Base-by-base conservation (phyloP, 768 basidiomycete genomes). In the Russula griseocarnosa region DNA sequence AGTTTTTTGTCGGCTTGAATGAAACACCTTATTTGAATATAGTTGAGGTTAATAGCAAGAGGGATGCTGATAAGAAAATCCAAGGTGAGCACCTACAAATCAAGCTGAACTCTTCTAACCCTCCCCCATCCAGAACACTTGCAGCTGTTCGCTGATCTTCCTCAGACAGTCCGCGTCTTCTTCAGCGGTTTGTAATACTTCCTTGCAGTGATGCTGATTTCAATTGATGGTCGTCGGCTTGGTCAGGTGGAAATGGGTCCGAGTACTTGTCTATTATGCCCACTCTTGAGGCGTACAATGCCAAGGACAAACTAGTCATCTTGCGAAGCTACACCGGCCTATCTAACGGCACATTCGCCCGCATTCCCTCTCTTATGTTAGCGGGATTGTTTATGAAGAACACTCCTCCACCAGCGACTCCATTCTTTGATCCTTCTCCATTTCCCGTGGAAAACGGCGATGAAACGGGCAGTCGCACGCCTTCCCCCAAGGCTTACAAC, bases 261-360 rank as follows among this genome's bases (percentile, higher is more conserved):
- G 67, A 68, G 40, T 89, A 87, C 71, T 72, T 78, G 59, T 76
- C 83, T n/a, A 82, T 82, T 6, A 81, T 90, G 60, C 77, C 77
- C 57, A 70, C 78, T 18, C 74, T 92, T 56, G 82, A 86, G 40
- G 79, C 77, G 61, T 86, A 87, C 58, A 81, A 85, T 56, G 76
- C 89, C 14, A 74, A 84, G 34, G 82, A 83, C 50, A 92, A 91
- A 74, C 71, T 93, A 34, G 82, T 86, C 50, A 72, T 86, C 32
- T 73, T 92, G 24, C 80, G 82, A 68, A 77, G 82, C n/a, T 72
- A 78, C 32, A 77, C 73, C 61, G 76, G 79, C 34, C 70, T 73
- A 10, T 78, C 80, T 16, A 70, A 72, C 50, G 81, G 80, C 51
- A 73, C 82, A 20, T 77, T 75, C 49, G 76, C 79, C 53, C 75